These are phyloP conservation scores for Marasmius fiardii DNA, from an alignment of 1,284 basidiomycete genomes.

Conservation along the genomic window DNA sequence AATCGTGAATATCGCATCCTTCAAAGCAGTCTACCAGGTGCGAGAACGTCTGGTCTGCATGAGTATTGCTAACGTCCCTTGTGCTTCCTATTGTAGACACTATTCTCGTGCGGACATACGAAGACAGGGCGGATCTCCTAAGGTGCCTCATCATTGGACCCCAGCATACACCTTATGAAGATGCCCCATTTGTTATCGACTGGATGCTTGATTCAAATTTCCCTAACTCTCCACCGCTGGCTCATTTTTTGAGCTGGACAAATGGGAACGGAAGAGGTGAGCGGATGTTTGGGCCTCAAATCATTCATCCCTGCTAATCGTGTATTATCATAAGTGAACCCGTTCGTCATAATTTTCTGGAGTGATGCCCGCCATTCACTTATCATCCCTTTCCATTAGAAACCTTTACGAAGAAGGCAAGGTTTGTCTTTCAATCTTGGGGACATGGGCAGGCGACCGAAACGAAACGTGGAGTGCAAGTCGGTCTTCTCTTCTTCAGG, in stretches of 20 bases:
- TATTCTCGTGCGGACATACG: slow-evolving; percentile 70
- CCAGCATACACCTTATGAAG: slow-evolving; percentile 89
- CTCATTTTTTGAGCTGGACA: slow-evolving; percentile 92
- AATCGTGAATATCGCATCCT: slow-evolving; percentile 84
- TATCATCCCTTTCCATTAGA: slow-evolving; percentile 29
- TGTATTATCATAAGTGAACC: slow-evolving; percentile 53
- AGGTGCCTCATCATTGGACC: slow-evolving; percentile 90
- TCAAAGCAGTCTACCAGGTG: slow-evolving; percentile 78
- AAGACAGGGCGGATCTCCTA: slow-evolving; percentile 83
- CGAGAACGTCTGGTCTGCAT: slow-evolving; percentile 18
- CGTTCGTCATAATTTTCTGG: slow-evolving; percentile 44
- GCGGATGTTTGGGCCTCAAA: slow-evolving; percentile 19
- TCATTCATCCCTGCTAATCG: slow-evolving; percentile 1
- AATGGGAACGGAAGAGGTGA: slow-evolving; percentile 87
- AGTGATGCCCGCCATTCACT: not conserved
- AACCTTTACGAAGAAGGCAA: slow-evolving; percentile 96
- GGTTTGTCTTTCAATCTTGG: slow-evolving; percentile 88
- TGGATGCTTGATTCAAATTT: slow-evolving; percentile 89
- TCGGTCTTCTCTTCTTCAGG: slow-evolving; percentile 84
- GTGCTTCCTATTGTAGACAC: slow-evolving; percentile 41
- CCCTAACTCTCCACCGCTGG: slow-evolving; percentile 82
- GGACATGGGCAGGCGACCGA: slow-evolving; percentile 89
- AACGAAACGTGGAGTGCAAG: slow-evolving; percentile 83
- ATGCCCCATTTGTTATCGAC: slow-evolving; percentile 94
- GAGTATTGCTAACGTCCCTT: no score